phyloP scores from a whole-genome alignment of 306 rosid genomes.

The Canavalia gladiata region DNA sequence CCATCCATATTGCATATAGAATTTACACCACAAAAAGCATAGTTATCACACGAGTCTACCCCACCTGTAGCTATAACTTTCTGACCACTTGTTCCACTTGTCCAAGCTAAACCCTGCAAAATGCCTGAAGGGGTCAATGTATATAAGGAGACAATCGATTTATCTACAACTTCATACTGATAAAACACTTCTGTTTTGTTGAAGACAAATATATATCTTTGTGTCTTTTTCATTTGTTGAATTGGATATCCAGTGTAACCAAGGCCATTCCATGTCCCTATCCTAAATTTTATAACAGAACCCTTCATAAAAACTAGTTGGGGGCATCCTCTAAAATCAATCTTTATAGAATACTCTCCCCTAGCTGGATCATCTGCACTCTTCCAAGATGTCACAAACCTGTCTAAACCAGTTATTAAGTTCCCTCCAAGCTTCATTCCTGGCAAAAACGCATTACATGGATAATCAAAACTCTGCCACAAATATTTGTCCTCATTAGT shows the following conservation, averaged over 20 bases:
- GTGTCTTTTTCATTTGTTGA: not conserved
- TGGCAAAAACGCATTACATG: slow-evolving; percentile 24
- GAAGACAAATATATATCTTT: not conserved
- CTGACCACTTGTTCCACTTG: not conserved
- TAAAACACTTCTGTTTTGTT: slow-evolving; percentile 35
- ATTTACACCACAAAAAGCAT: slow-evolving; percentile 18
- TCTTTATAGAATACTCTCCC: not conserved
- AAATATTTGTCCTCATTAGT: not conserved
- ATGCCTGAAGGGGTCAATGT: slow-evolving; percentile 6
- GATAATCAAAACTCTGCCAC: slow-evolving; percentile 48
- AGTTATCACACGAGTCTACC: not conserved
- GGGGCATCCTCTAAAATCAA: not conserved
- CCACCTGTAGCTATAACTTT: not conserved
- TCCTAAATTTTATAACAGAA: not conserved
- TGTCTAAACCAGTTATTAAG: slow-evolving; percentile 14
- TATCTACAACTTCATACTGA: not conserved
- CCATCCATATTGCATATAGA: slow-evolving; percentile 1
- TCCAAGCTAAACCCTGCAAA: not conserved
- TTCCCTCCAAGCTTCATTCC: slow-evolving; percentile 45
- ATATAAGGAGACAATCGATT: not conserved
- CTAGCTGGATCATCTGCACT: slow-evolving; percentile 37
- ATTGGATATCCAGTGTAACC: slow-evolving; percentile 21
- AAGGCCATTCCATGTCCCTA: slow-evolving; percentile 40
- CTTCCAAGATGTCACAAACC: slow-evolving; percentile 41
- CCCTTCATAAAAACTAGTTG: not conserved